Percentiles rank a stretch among this genome's conserved stretches.
These are phyloP conservation scores for Annona squamosa DNA, from an alignment of 164 flowering plant species.

Conservation along the genomic window DNA sequence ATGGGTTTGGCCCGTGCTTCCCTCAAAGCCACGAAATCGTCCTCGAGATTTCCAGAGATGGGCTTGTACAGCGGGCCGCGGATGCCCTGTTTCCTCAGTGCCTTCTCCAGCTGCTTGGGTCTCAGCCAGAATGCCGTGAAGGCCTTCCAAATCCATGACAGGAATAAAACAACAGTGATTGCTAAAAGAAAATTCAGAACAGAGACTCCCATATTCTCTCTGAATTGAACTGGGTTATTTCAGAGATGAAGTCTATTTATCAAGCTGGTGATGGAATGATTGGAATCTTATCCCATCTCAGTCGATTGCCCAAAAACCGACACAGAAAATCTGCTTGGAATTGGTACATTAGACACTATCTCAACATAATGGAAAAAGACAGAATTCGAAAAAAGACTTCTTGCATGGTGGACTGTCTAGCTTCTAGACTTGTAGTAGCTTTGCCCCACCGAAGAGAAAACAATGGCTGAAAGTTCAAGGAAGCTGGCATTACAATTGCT, in stretches of 20 bases:
- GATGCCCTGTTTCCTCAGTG: slow-evolving; percentile 11
- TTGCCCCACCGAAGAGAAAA: no score
- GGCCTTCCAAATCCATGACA: neutral
- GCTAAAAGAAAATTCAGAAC: neutral
- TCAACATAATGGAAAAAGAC: no score
- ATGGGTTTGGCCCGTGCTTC: slow-evolving; percentile 14
- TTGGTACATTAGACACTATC: no score
- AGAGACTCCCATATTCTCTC: slow-evolving; percentile 1
- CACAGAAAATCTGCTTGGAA: neutral
- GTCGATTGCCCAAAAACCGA: no score
- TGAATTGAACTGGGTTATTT: slow-evolving; percentile 6
- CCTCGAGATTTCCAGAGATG: slow-evolving; percentile 2
- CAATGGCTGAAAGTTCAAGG: no score
- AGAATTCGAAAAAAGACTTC: no score
- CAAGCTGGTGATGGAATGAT: no score
- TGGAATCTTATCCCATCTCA: slow-evolving; percentile 20
- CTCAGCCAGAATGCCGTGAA: neutral
- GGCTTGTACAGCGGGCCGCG: slow-evolving; percentile 9
- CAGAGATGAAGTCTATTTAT: no score
- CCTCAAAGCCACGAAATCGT: neutral
- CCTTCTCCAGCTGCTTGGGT: slow-evolving; percentile 3
- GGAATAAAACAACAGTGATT: neutral
- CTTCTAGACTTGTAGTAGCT: no score
- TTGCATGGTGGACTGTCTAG: no score
- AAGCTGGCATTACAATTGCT: no score